Percentiles rank a stretch among this genome's conserved stretches.
These are phyloP conservation scores for Periconia digitata DNA, from an alignment of 2,329 filamentous ascomycete genomes.

Conservation along the genomic window DNA sequence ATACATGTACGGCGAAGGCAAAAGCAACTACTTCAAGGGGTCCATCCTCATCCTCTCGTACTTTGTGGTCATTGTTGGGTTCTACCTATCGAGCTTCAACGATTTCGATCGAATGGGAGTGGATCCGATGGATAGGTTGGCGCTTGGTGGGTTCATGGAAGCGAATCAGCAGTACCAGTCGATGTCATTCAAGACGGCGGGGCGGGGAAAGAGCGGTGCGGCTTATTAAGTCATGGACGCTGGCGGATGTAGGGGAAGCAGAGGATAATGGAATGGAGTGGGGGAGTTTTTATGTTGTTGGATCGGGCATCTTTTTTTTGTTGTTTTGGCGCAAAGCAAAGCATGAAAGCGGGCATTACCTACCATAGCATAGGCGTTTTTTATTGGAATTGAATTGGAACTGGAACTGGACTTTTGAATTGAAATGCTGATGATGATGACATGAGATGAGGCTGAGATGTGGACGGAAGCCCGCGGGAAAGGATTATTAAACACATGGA, in stretches of 20 bases:
- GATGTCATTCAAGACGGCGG: conserved; percentile 38
- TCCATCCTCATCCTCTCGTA: conserved; percentile 93
- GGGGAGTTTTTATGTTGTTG: not conserved
- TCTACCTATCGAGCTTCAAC: conserved; percentile 76
- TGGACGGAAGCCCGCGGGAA: too few relatives aligned
- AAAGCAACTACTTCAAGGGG: conserved; percentile 99
- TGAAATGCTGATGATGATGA: too few relatives aligned
- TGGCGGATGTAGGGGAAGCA: not conserved
- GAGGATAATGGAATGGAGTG: too few relatives aligned
- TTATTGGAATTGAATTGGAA: too few relatives aligned
- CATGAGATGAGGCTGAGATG: too few relatives aligned
- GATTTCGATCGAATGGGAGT: conserved; percentile 50
- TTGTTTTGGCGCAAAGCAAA: too few relatives aligned
- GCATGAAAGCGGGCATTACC: too few relatives aligned
- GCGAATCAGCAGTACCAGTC: conserved; percentile 33
- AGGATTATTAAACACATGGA: too few relatives aligned
- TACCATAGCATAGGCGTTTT: too few relatives aligned
- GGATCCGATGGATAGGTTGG: conserved; percentile 38
- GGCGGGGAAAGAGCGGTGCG: conserved; percentile 22
- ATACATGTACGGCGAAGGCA: conserved; percentile 97
- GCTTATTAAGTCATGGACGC: conserved; percentile 17
- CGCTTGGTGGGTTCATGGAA: conserved; percentile 32
- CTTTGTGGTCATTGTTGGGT: conserved; percentile 86
- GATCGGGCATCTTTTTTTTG: too few relatives aligned
- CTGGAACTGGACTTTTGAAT: too few relatives aligned